Evolutionary conservation across 306 rosid genomes (phyloP).

Genomic region (Cucurbita moschata): DNA sequence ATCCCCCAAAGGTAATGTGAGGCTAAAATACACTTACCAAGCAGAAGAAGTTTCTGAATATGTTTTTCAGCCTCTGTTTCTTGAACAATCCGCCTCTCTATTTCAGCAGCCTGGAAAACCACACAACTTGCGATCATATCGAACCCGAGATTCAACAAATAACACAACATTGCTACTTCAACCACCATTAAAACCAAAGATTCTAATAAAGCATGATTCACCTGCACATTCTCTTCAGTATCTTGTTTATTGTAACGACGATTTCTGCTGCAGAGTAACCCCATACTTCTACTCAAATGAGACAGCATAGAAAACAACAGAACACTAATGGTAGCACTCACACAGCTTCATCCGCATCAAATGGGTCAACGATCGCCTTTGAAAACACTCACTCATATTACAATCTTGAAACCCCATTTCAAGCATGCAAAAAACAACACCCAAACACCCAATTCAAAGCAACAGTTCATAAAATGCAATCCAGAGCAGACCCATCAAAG

Average conservation of each 20-base stretch:
- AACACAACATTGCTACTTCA: neutral
- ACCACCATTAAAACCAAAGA: neutral
- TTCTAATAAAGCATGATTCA: constrained; percentile 8
- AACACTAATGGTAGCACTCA: constrained; percentile 15
- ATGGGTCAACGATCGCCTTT: constrained; percentile 19
- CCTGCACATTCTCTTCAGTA: constrained; percentile 76
- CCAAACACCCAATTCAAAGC: constrained; percentile 9
- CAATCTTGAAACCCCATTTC: constrained; percentile 22
- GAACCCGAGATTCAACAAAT: neutral
- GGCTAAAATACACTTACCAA: constrained; percentile 36
- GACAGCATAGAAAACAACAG: constrained; percentile 57
- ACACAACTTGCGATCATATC: constrained; percentile 11
- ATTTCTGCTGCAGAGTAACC: constrained; percentile 80
- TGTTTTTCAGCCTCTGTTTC: constrained; percentile 93
- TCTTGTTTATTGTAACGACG: constrained; percentile 55
- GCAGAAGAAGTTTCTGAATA: constrained; percentile 76
- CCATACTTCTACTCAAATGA: constrained; percentile 62
- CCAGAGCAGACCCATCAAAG: neutral
- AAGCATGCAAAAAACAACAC: constrained; percentile 6
- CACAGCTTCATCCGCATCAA: constrained; percentile 32
- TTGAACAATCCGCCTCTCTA: constrained; percentile 80
- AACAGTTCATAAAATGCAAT: neutral
- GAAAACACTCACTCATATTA: constrained; percentile 12
- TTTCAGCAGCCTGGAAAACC: constrained; percentile 70
- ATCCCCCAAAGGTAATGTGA: neutral